Evolutionary conservation across 1,284 basidiomycete genomes (phyloP).

Genomic region (Rhodofomes roseus): DNA sequence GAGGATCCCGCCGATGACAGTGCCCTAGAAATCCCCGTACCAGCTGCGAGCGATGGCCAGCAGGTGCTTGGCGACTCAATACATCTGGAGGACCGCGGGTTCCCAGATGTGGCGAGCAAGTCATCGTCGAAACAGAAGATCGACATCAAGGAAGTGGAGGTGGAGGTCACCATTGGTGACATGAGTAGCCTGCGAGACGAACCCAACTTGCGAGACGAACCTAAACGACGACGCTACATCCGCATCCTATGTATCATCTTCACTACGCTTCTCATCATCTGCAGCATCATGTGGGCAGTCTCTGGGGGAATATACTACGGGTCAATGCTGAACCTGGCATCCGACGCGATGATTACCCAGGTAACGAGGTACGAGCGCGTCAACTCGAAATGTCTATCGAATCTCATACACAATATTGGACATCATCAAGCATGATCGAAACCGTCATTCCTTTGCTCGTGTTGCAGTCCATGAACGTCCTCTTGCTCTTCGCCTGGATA

Average conservation of each 20-base stretch:
- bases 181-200: background rate
- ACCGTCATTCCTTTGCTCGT: background rate
- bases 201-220: too few relatives aligned
- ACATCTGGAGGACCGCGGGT: background rate
- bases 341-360: slow-evolving; percentile 17
- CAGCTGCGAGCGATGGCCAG: background rate
- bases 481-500: background rate
- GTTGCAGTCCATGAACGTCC: background rate
- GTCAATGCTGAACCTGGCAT: slow-evolving; percentile 12
- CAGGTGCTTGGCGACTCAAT: background rate
- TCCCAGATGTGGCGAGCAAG: background rate
- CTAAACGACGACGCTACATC: background rate
- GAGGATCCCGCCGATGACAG: background rate
- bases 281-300: slow-evolving; percentile 22
- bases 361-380: slow-evolving; percentile 14
- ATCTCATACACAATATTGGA: too few relatives aligned
- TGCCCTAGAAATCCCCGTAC: background rate
- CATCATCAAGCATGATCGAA: background rate
- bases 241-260: background rate
- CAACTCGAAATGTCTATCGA: too few relatives aligned
- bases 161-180: background rate
- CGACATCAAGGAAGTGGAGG: background rate
- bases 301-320: slow-evolving; percentile 22
- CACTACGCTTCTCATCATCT: slow-evolving; percentile 4
- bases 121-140: background rate